Evolutionary conservation across 2,329 filamentous ascomycete genomes (phyloP).

Genomic region (Pseudophaeomoniella oleicola): DNA sequence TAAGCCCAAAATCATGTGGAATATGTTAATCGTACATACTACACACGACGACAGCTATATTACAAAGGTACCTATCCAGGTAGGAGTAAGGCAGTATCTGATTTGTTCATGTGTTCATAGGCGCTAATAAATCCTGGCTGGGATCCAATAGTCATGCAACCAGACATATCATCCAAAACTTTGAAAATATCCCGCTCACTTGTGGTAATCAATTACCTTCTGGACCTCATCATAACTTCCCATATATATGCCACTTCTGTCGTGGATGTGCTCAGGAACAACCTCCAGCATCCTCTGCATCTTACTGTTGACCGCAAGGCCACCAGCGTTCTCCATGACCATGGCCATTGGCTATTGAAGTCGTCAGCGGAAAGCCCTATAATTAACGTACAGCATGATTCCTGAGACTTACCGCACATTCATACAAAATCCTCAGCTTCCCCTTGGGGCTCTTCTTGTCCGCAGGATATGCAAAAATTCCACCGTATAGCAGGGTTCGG

Average conservation of each 20-base stretch:
- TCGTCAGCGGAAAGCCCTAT: too few relatives aligned
- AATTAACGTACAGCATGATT: too few relatives aligned
- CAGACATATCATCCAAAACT: too few relatives aligned
- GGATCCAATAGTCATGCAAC: too few relatives aligned
- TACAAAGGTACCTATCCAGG: too few relatives aligned
- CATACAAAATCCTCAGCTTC: constrained; percentile 92
- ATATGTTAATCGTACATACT: too few relatives aligned
- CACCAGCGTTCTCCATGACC: constrained; percentile 96
- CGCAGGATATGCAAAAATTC: constrained; percentile 92
- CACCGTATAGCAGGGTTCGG: constrained; percentile 85
- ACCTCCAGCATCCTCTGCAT: constrained; percentile 87
- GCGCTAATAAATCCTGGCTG: too few relatives aligned
- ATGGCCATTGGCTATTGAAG: constrained; percentile 68
- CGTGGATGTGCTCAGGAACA: constrained; percentile 83
- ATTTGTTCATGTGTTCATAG: too few relatives aligned
- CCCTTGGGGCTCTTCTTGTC: constrained; percentile 98
- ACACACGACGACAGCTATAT: too few relatives aligned
- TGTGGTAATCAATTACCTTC: constrained; percentile 79
- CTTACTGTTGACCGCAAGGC: constrained; percentile 77
- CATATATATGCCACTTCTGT: constrained; percentile 89
- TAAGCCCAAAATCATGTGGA: too few relatives aligned
- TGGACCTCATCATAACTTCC: constrained; percentile 90
- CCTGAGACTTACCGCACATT: constrained; percentile 49
- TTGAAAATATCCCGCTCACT: too few relatives aligned
- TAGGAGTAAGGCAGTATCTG: too few relatives aligned